A percentile compares a stretch with the other conserved stretches of the same genome.
Evolutionary conservation across 2,329 filamentous ascomycete genomes (phyloP).

Genomic region (Pseudogymnoascus sp.): DNA sequence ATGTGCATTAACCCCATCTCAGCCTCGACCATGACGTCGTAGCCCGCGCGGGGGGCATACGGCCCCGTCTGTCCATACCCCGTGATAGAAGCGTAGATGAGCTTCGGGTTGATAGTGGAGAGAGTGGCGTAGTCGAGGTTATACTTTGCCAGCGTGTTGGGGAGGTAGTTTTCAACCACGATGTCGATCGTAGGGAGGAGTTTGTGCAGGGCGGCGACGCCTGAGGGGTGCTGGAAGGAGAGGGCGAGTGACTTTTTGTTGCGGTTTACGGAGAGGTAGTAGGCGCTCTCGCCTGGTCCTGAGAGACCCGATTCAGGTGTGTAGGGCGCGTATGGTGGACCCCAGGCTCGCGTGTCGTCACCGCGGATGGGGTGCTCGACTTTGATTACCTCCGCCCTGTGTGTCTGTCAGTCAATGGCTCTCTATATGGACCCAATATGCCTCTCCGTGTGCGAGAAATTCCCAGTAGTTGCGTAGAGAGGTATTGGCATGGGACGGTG

Average conservation of each 20-base stretch:
- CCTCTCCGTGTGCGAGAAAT: slow-evolving; percentile 19
- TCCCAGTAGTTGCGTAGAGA: slow-evolving; percentile 6
- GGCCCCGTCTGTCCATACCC: slow-evolving; percentile 95
- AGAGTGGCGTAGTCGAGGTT: slow-evolving; percentile 79
- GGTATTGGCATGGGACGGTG: slow-evolving; percentile 14
- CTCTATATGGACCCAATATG: not conserved
- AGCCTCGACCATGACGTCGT: slow-evolving; percentile 99
- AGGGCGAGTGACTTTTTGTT: slow-evolving; percentile 94
- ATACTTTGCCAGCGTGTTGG: slow-evolving; percentile 84
- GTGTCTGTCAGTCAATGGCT: slow-evolving; percentile 12
- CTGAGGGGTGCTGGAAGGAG: slow-evolving; percentile 78
- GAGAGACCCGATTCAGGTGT: slow-evolving; percentile 47
- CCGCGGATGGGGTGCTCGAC: slow-evolving; percentile 86
- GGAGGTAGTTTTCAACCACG: slow-evolving; percentile 93
- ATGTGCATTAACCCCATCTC: slow-evolving; percentile 99
- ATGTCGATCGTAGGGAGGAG: slow-evolving; percentile 82
- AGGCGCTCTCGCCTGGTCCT: slow-evolving; percentile 85
- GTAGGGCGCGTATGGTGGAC: slow-evolving; percentile 84
- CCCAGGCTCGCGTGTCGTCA: slow-evolving; percentile 94
- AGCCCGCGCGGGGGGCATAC: slow-evolving; percentile 78
- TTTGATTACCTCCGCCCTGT: slow-evolving; percentile 91
- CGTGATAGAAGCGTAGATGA: slow-evolving; percentile 95
- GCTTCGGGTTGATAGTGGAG: slow-evolving; percentile 67
- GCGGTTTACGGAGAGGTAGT: slow-evolving; percentile 90
- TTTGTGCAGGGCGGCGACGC: slow-evolving; percentile 79